A percentile compares a stretch with the other conserved stretches of the same genome.
Conservation (phyloP, 306 rosid genomes). For the Inga laurina region DNA sequence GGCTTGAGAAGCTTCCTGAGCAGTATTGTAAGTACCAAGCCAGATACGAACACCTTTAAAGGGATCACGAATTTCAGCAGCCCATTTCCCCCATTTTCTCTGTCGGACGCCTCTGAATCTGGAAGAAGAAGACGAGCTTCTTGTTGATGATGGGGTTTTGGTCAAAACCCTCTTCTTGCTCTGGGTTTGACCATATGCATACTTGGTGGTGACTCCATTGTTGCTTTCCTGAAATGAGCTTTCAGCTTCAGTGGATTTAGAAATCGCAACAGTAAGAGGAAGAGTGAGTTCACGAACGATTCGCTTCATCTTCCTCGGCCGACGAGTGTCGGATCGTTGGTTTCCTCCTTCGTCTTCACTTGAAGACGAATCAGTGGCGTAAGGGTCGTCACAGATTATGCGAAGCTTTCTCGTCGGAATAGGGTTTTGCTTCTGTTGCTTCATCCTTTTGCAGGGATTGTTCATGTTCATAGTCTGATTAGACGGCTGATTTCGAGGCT, state of each 20-base stretch:
- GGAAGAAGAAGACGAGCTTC: slow-evolving; percentile 42
- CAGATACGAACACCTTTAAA: slow-evolving; percentile 57
- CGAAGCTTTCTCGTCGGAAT: slow-evolving; percentile 50
- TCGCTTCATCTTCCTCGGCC: slow-evolving; percentile 34
- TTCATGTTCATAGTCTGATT: background rate
- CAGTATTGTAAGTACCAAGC: slow-evolving; percentile 74
- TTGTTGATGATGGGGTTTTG: slow-evolving; percentile 22
- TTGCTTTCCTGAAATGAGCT: slow-evolving; percentile 48
- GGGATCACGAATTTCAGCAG: slow-evolving; percentile 86
- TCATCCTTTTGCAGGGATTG: slow-evolving; percentile 27
- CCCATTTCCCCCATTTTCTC: slow-evolving; percentile 93
- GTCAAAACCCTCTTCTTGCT: slow-evolving; percentile 40
- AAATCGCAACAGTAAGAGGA: slow-evolving; percentile 21
- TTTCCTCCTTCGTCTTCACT: slow-evolving; percentile 59
- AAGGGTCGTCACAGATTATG: slow-evolving; percentile 63
- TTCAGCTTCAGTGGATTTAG: slow-evolving; percentile 35
- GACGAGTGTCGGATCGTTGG: too few relatives aligned
- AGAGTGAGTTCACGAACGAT: slow-evolving; percentile 45
- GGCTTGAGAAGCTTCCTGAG: slow-evolving; percentile 70
- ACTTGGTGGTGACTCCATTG: slow-evolving; percentile 28
- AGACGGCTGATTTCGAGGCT: slow-evolving; percentile 28
- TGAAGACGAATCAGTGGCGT: slow-evolving; percentile 77
- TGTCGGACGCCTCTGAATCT: slow-evolving; percentile 74
- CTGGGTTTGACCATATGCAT: background rate
- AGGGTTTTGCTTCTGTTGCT: background rate